Evolutionary conservation across 345 rosid species (phyloP).

Genomic region (Jatropha curcas): DNA sequence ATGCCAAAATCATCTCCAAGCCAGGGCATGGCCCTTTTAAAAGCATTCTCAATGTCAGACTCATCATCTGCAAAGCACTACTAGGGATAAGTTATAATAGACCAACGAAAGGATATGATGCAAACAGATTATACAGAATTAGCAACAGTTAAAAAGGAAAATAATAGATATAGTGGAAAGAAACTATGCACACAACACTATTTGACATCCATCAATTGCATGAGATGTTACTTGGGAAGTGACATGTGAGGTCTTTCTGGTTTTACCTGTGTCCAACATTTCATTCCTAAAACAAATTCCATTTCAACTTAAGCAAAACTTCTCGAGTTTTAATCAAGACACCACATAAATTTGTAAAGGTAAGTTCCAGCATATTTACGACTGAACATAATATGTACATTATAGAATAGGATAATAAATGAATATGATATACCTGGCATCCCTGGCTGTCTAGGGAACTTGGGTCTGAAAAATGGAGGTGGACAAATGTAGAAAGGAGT

Average conservation of each 20-base stretch:
- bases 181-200: neutral
- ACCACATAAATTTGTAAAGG: neutral
- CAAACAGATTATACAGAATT: neutral
- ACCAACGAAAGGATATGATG: neutral
- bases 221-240: neutral
- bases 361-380: neutral
- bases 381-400: neutral
- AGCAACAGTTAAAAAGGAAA: neutral
- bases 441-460: conserved; percentile 84
- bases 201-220: neutral
- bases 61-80: conserved; percentile 69
- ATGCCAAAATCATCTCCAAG: conserved; percentile 89
- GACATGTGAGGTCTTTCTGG: neutral
- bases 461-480: conserved; percentile 94
- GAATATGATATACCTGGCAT: conserved; percentile 59
- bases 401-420: neutral
- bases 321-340: neutral
- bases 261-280: neutral
- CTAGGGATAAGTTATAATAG: conserved; percentile 17
- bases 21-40: conserved; percentile 95
- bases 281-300: neutral
- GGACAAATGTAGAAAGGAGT: conserved; percentile 96
- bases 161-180: neutral
- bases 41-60: conserved; percentile 77
- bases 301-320: neutral